Conservation (phyloP, 2,329 filamentous ascomycete genomes). For the Torrubiella hemipterigena region DNA sequence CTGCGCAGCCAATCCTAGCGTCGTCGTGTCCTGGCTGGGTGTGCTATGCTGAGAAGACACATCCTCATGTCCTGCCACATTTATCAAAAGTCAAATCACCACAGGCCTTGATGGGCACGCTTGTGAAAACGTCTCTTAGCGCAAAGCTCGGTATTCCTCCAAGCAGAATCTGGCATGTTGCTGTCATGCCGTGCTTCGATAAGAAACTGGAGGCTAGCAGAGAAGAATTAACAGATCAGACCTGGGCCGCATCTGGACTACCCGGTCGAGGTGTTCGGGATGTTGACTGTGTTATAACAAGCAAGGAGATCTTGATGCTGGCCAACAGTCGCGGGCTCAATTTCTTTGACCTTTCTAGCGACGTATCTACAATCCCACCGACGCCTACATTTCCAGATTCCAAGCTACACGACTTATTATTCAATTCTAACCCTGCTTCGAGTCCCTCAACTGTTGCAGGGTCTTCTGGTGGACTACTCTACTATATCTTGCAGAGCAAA, state of each 20-base stretch:
- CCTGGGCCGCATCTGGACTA: constrained; percentile 48
- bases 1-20: constrained; percentile 56
- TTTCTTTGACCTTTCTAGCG: constrained; percentile 59
- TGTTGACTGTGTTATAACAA: constrained; percentile 96
- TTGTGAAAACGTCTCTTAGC: constrained; percentile 78
- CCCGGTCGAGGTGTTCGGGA: constrained; percentile 57
- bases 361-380: constrained; percentile 32
- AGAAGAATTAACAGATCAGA: constrained; percentile 74
- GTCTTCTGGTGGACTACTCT: constrained; percentile 78
- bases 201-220: constrained; percentile 96
- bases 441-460: constrained; percentile 48
- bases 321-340: constrained; percentile 68
- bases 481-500: constrained; percentile 70
- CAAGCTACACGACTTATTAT: constrained; percentile 60
- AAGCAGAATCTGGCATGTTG: constrained; percentile 82
- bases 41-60: constrained; percentile 97
- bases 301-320: constrained; percentile 84
- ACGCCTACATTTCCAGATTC: constrained; percentile 59
- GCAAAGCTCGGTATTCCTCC: constrained; percentile 59
- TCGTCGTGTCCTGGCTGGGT: constrained; percentile 96
- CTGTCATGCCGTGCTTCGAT: constrained; percentile 97
- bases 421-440: constrained; percentile 36
- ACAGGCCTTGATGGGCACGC: constrained; percentile 79
- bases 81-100: constrained; percentile 87
- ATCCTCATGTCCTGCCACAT: constrained; percentile 84